Conservation (phyloP, 148 eudicot genomes). For the Fagopyrum esculentum region DNA sequence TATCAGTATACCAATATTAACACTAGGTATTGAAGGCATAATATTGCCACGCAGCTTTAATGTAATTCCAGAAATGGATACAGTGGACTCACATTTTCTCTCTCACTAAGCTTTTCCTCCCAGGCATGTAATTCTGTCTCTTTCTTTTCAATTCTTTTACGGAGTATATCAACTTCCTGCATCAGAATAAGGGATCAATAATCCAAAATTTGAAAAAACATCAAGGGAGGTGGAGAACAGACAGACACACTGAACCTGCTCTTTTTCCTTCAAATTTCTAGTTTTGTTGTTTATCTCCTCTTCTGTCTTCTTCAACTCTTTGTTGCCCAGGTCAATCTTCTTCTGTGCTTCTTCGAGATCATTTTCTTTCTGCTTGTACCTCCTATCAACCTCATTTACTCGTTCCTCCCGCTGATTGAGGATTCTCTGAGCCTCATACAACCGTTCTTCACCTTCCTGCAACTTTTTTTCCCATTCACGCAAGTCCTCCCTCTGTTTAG, state of each 20-base stretch:
- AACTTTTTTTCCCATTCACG: constrained; percentile 88
- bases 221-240: not conserved
- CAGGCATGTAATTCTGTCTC: constrained; percentile 56
- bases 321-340: constrained; percentile 51
- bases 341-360: constrained; percentile 65
- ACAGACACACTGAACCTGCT: constrained; percentile 32
- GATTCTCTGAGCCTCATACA: constrained; percentile 75
- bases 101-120: constrained; percentile 54
- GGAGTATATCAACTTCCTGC: constrained; percentile 62
- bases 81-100: constrained; percentile 50
- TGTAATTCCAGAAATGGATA: not conserved
- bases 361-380: constrained; percentile 56
- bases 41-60: not conserved
- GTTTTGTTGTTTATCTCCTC: constrained; percentile 59
- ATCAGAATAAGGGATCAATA: constrained; percentile 7
- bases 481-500: constrained; percentile 82
- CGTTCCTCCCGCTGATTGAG: constrained; percentile 87
- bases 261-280: constrained; percentile 48
- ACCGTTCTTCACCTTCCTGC: constrained; percentile 79
- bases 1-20: not conserved
- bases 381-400: constrained; percentile 65
- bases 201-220: not conserved
- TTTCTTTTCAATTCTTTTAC: constrained; percentile 46
- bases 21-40: not conserved
- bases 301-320: constrained; percentile 59